These are phyloP conservation scores for Lipomyces kockii DNA, from an alignment of 805 yeast genomes.

Conservation along the genomic window DNA sequence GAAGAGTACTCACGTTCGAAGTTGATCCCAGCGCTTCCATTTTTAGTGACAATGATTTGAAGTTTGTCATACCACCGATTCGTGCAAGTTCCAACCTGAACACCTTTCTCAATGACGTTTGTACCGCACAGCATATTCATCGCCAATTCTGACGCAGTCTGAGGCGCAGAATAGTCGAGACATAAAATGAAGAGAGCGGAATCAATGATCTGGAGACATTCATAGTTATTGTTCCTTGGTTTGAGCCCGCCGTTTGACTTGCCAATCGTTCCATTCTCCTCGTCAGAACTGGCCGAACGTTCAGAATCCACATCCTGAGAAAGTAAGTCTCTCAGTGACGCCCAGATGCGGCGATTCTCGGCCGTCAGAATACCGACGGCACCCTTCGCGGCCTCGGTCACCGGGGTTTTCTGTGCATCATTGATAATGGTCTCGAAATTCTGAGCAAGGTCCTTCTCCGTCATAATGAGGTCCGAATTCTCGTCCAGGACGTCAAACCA, in stretches of 20 bases:
- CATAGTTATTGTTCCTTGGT: slow-evolving; percentile 56
- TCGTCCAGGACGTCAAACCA: slow-evolving; percentile 92
- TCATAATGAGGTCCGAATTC: slow-evolving; percentile 68
- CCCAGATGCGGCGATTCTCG: slow-evolving; percentile 88
- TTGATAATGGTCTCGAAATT: slow-evolving; percentile 76
- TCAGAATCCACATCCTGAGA: slow-evolving; percentile 46
- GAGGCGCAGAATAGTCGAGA: slow-evolving; percentile 74
- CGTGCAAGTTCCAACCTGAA: slow-evolving; percentile 92
- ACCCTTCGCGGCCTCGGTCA: slow-evolving; percentile 67
- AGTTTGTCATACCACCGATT: slow-evolving; percentile 94
- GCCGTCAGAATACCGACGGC: slow-evolving; percentile 91
- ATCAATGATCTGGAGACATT: slow-evolving; percentile 76
- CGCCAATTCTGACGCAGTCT: slow-evolving; percentile 62
- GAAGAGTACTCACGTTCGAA: slow-evolving; percentile 59
- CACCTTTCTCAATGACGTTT: slow-evolving; percentile 75
- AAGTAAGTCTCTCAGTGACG: slow-evolving; percentile 64
- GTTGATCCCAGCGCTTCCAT: slow-evolving; percentile 91
- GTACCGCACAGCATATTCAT: slow-evolving; percentile 89
- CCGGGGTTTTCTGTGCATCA: slow-evolving; percentile 62
- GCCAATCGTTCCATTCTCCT: neutral
- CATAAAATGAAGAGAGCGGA: slow-evolving; percentile 82
- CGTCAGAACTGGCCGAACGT: slow-evolving; percentile 6
- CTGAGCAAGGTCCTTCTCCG: slow-evolving; percentile 73
- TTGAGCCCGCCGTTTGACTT: neutral
- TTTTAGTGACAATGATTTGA: slow-evolving; percentile 82